These are phyloP conservation scores for Gossypium bickii DNA, from an alignment of 345 rosid species.

Conservation along the genomic window DNA sequence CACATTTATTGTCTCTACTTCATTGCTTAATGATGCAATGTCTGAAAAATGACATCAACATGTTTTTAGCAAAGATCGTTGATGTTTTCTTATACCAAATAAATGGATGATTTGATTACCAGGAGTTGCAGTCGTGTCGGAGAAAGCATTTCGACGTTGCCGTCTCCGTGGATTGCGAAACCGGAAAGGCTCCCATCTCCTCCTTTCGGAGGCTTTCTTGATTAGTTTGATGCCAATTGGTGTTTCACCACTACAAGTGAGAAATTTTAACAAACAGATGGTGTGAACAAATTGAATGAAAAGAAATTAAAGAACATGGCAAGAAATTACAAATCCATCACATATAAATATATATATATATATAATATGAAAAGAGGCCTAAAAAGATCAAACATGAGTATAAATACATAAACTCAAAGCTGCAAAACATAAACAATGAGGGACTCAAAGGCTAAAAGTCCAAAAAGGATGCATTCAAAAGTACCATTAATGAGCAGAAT, in stretches of 20 bases:
- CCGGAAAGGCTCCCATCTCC: constrained; percentile 6
- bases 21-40: neutral
- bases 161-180: neutral
- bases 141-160: neutral
- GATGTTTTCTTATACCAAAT: neutral
- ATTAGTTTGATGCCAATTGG: neutral
- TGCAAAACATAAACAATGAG: neutral
- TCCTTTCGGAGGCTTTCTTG: neutral
- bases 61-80: neutral
- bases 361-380: neutral
- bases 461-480: neutral
- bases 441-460: too few relatives aligned
- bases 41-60: neutral
- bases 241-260: neutral
- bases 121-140: neutral
- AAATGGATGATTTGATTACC: constrained; percentile 1
- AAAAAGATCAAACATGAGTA: neutral
- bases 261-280: neutral
- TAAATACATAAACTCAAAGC: neutral
- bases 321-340: neutral
- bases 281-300: neutral
- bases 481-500: constrained; percentile 19
- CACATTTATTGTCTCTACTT: neutral
- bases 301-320: neutral
- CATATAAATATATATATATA: too few relatives aligned